Conservation (phyloP, 2,329 filamentous ascomycete genomes). For the Intubia oerlemansii region DNA sequence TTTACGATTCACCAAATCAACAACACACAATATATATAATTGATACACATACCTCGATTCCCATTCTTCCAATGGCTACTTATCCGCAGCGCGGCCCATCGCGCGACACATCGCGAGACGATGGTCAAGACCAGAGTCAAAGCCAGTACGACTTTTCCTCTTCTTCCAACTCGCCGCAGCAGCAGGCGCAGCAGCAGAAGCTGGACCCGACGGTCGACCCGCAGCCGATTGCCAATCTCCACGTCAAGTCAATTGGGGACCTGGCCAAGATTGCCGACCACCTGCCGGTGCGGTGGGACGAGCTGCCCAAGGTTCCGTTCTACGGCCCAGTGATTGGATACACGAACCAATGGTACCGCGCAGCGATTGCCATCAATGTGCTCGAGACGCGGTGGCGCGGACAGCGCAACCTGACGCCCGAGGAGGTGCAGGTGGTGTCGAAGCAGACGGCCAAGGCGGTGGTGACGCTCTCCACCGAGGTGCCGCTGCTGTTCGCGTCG, state of each 20-base stretch:
- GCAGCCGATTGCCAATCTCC: conserved; percentile 3
- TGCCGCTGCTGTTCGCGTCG: conserved; percentile 3
- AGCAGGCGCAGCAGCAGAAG: neutral
- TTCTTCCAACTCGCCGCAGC: too few species aligned
- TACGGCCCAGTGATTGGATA: too few species aligned
- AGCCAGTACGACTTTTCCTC: conserved; percentile 2
- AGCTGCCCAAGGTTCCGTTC: conserved; percentile 6
- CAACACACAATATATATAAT: too few species aligned
- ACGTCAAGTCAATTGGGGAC: conserved; percentile 4
- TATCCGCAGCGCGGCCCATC: too few species aligned
- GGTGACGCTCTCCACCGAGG: conserved; percentile 3
- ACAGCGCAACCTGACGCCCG: conserved; percentile 5
- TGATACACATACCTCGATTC: too few species aligned
- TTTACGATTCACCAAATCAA: too few species aligned
- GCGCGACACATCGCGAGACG: too few species aligned
- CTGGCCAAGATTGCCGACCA: conserved; percentile 3
- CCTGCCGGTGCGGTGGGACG: conserved; percentile 6
- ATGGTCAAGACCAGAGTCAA: too few species aligned
- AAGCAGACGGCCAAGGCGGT: conserved; percentile 5
- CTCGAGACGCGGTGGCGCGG: too few species aligned
- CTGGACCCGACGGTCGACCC: conserved; percentile 1
- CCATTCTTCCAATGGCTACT: too few species aligned
- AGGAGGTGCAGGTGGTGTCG: conserved; percentile 8
- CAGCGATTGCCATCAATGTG: too few species aligned
- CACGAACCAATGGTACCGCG: conserved; percentile 5